Evolutionary conservation across 2,329 filamentous ascomycete species (phyloP).

Genomic region (Ophiostoma himal-ulmi): DNA sequence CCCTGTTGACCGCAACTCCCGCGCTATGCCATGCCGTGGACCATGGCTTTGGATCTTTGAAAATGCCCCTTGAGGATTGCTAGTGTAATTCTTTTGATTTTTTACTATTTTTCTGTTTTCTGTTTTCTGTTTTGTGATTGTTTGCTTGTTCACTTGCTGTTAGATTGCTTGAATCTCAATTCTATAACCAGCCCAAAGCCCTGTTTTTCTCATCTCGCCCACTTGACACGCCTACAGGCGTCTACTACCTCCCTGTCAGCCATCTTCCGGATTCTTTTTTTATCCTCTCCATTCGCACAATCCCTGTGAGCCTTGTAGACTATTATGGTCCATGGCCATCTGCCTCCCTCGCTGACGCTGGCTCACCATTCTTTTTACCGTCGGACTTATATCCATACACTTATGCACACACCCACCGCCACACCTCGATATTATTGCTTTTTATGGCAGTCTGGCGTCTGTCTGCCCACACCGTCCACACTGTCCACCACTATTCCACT

Average conservation of each 20-base stretch:
- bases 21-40: not conserved
- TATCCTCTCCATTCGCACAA: constrained; percentile 3
- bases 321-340: constrained; percentile 5
- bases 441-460: not conserved
- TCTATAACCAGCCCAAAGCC: too few relatives aligned
- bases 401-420: constrained; percentile 23
- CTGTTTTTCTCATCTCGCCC: too few relatives aligned
- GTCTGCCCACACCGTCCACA: not conserved
- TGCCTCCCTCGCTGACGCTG: constrained; percentile 12
- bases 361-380: not conserved
- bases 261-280: not conserved
- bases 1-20: constrained; percentile 5
- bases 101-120: too few relatives aligned
- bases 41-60: not conserved
- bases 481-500: constrained; percentile 2
- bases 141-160: too few relatives aligned
- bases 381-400: constrained; percentile 11
- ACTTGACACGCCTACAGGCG: not conserved
- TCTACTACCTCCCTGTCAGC: not conserved
- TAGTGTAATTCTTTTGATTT: too few relatives aligned
- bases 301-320: constrained; percentile 19
- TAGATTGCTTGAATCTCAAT: too few relatives aligned
- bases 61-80: not conserved
- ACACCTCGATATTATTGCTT: constrained; percentile 15
- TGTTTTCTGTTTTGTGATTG: not conserved